Percentiles rank a stretch among this genome's conserved stretches.
phyloP scores from a whole-genome alignment of 148 eudicot genomes.

The Chenopodium formosanum region DNA sequence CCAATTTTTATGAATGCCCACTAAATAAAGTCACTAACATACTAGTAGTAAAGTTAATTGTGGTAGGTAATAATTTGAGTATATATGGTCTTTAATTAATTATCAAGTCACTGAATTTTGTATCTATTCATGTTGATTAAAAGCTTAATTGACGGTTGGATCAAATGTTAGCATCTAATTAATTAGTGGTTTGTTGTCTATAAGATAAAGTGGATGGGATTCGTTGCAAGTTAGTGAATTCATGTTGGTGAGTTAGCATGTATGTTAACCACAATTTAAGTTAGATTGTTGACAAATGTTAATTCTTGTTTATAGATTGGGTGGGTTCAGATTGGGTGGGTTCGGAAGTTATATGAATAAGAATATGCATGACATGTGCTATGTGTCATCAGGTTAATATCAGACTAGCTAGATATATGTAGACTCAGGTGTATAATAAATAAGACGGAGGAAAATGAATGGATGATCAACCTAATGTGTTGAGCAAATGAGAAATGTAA shows the following conservation, averaged over 20 bases:
- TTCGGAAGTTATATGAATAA: too few species aligned
- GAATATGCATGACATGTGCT: too few species aligned
- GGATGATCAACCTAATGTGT: too few species aligned
- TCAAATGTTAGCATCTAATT: slow-evolving; percentile 5
- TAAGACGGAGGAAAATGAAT: too few species aligned
- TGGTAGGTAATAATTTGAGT: slow-evolving; percentile 12
- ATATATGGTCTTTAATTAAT: slow-evolving; percentile 5
- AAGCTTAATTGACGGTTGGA: slow-evolving; percentile 6
- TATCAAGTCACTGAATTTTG: slow-evolving; percentile 3
- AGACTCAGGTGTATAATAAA: too few species aligned
- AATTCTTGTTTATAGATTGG: background rate
- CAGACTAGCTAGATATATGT: too few species aligned
- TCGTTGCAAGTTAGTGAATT: slow-evolving; percentile 1
- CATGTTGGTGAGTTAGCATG: background rate
- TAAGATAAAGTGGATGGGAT: background rate
- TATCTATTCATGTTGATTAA: background rate
- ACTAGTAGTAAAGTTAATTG: slow-evolving; percentile 4
- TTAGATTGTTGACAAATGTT: background rate
- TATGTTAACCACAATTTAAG: background rate
- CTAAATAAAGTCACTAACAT: slow-evolving; percentile 4
- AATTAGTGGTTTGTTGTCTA: background rate
- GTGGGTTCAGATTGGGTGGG: too few species aligned
- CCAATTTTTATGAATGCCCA: slow-evolving; percentile 2
- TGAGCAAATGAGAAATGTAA: too few species aligned
- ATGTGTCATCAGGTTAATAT: too few species aligned